Percentiles rank a stretch among this genome's conserved stretches.
These are phyloP conservation scores for Celoporthe dispersa DNA, from an alignment of 2,329 filamentous ascomycete genomes.

Conservation along the genomic window DNA sequence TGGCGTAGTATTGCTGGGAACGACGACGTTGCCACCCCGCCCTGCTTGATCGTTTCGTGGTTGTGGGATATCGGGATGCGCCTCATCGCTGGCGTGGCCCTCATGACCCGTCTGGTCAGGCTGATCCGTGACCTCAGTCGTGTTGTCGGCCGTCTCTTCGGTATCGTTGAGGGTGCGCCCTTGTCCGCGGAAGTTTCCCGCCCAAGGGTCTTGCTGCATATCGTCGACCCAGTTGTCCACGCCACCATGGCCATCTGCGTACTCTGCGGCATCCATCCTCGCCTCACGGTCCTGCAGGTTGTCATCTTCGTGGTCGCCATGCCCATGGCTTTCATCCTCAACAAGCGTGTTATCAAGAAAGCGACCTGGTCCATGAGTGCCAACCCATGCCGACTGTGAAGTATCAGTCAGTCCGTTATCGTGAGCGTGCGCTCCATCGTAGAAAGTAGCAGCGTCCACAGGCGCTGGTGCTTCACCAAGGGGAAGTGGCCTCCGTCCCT, in stretches of 20 bases:
- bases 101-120: neutral
- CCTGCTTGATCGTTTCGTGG: neutral
- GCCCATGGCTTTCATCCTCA: neutral
- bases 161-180: conserved; percentile 15
- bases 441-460: neutral
- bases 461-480: neutral
- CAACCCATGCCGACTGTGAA: neutral
- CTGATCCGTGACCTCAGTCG: neutral
- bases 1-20: neutral
- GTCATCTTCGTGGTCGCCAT: neutral
- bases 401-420: neutral
- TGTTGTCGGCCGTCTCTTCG: neutral
- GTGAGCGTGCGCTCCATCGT: neutral
- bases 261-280: neutral
- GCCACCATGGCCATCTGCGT: neutral
- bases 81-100: neutral
- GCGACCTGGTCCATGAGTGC: neutral
- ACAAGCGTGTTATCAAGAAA: neutral
- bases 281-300: neutral
- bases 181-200: neutral
- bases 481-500: conserved; percentile 21
- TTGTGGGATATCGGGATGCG: neutral
- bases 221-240: neutral
- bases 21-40: conserved; percentile 9
- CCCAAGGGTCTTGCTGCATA: too few species aligned